Conservation (phyloP, 1,284 basidiomycete genomes). For the Lentinula novae-zelandiae region DNA sequence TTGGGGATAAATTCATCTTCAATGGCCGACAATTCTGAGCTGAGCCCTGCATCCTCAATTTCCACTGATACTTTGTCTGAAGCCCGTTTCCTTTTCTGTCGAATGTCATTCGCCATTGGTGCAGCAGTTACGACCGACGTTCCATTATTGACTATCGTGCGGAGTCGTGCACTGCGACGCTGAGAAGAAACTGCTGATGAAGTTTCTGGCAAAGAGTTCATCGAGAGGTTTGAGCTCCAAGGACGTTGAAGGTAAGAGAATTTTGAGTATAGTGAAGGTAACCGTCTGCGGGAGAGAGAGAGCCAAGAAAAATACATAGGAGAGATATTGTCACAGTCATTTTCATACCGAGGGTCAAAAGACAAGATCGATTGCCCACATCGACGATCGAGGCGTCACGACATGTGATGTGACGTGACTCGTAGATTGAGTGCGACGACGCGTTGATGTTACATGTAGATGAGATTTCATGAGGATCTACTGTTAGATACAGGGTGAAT, state of each 20-base stretch:
- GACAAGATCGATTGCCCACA: not conserved
- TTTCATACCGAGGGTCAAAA: not conserved
- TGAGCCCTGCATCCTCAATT: not conserved
- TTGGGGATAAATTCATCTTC: not conserved
- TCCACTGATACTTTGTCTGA: not conserved
- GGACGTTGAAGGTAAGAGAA: not conserved
- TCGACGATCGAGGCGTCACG: not conserved
- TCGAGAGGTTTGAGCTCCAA: not conserved
- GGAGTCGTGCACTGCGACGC: not conserved
- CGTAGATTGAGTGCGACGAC: too few relatives aligned
- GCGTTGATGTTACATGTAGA: too few relatives aligned
- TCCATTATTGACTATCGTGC: not conserved
- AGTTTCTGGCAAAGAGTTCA: not conserved
- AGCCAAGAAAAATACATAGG: not conserved
- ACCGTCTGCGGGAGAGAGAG: not conserved
- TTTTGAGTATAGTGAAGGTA: not conserved
- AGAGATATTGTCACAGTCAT: not conserved
- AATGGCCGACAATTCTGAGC: not conserved
- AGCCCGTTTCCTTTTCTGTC: not conserved
- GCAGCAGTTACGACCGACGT: not conserved
- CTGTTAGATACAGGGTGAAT: not conserved
- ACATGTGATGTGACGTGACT: not conserved
- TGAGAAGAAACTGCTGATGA: not conserved
- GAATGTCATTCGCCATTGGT: not conserved
- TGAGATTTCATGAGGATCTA: not conserved